phyloP scores from a whole-genome alignment of 78 protist genomes.

The Paulinella micropora region DNA sequence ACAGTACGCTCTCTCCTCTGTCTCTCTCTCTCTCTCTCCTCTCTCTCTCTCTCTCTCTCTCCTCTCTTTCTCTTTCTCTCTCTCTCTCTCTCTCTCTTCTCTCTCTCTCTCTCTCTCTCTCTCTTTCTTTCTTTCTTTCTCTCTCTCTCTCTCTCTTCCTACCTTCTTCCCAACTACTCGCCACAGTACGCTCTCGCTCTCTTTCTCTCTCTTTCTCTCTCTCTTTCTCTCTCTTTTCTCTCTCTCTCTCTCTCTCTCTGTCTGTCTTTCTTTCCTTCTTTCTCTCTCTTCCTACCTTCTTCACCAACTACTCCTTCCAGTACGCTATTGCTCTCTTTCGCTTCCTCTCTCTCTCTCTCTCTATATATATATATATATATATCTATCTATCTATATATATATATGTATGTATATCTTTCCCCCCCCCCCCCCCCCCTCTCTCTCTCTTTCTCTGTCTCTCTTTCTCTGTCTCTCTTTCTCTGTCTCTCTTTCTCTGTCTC shows the following conservation, averaged over 20 bases:
- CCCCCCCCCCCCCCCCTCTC: too few relatives aligned
- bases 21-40: not conserved
- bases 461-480: too few relatives aligned
- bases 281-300: conserved; percentile 36
- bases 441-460: too few relatives aligned
- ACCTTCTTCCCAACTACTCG: conserved; percentile 34
- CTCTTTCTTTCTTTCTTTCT: not conserved
- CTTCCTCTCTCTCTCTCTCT: not conserved
- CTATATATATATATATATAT: too few relatives aligned
- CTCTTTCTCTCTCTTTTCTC: too few relatives aligned
- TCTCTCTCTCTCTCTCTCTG: not conserved
- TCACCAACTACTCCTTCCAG: conserved; percentile 14
- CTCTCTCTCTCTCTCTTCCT: conserved; percentile 28
- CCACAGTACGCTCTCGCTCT: too few relatives aligned
- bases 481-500: too few relatives aligned
- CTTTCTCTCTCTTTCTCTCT: too few relatives aligned
- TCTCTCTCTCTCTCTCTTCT: conserved; percentile 24
- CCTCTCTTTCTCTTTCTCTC: not conserved
- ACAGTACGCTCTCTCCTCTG: not conserved
- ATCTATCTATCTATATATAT: too few relatives aligned
- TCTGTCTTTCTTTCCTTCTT: too few relatives aligned
- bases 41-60: not conserved
- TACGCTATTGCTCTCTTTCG: too few relatives aligned
- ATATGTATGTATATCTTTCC: too few relatives aligned
- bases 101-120: not conserved